Percentiles rank a stretch among this genome's conserved stretches.
These are phyloP conservation scores for Astragalus membranaceus DNA, from an alignment of 306 rosid species.

Conservation along the genomic window DNA sequence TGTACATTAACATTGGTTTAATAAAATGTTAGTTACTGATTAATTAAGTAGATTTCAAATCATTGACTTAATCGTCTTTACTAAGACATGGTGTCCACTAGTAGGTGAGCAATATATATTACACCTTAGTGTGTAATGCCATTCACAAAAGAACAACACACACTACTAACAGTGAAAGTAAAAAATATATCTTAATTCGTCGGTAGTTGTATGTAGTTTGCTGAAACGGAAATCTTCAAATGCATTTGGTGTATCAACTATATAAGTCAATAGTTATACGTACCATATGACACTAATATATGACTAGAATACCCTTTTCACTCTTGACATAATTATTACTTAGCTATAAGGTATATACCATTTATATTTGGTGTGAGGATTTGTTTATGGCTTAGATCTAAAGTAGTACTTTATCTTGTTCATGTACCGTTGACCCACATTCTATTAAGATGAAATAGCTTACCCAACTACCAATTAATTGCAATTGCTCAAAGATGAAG, in stretches of 20 bases:
- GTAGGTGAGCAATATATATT: constrained; percentile 17
- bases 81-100: constrained; percentile 27
- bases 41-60: constrained; percentile 22
- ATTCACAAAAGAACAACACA: not conserved
- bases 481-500: constrained; percentile 15
- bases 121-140: constrained; percentile 13
- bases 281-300: not conserved
- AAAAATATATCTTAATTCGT: not conserved
- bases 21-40: constrained; percentile 20
- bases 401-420: constrained; percentile 21
- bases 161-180: not conserved
- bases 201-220: not conserved
- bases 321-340: not conserved
- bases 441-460: not conserved
- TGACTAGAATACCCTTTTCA: not conserved
- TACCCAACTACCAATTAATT: constrained; percentile 6
- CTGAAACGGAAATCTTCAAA: not conserved
- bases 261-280: not conserved
- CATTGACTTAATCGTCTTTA: constrained; percentile 27
- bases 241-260: constrained; percentile 1
- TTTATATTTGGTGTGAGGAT: constrained; percentile 19
- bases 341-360: not conserved
- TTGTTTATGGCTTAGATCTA: constrained; percentile 20
- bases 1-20: not conserved
- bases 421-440: constrained; percentile 36